These are phyloP conservation scores for Triticum timopheevii DNA, from an alignment of 176 grass and related monocot genomes.

Conservation along the genomic window DNA sequence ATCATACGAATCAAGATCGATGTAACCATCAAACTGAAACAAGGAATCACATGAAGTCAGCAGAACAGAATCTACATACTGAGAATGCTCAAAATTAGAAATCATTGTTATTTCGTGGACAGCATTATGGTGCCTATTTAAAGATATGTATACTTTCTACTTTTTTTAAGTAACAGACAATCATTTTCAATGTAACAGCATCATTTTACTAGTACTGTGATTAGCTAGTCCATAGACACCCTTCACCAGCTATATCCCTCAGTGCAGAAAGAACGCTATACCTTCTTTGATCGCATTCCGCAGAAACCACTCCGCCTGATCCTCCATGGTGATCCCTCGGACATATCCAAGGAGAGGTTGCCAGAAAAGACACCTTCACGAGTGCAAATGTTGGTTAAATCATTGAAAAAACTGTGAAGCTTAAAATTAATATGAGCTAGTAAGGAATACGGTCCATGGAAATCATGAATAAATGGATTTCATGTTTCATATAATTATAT, in stretches of 20 bases:
- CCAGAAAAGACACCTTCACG: conserved; percentile 75
- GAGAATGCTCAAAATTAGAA: neutral
- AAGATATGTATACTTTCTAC: neutral
- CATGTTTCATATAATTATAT: neutral
- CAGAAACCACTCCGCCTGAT: conserved; percentile 93
- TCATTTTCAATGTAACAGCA: neutral
- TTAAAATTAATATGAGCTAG: conserved; percentile 10
- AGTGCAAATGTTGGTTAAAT: conserved; percentile 19
- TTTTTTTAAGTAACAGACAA: neutral
- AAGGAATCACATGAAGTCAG: conserved; percentile 2
- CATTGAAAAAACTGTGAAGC: neutral
- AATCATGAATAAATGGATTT: neutral
- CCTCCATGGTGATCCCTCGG: conserved; percentile 68
- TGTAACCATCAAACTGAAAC: conserved; percentile 85
- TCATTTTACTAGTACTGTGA: neutral
- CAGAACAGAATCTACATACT: conserved; percentile 12
- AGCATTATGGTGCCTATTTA: no score
- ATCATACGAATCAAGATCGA: conserved; percentile 92
- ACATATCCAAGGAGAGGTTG: conserved; percentile 85
- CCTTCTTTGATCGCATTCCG: conserved; percentile 96
- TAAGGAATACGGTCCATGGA: neutral
- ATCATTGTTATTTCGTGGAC: neutral
- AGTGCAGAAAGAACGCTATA: conserved; percentile 9
- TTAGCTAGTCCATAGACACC: neutral
- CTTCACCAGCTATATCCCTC: neutral